Evolutionary conservation across 2,329 filamentous ascomycete species (phyloP), one percentile per base, ranked within the genome.

Genomic region (Fusarium goolgardi): DNA sequence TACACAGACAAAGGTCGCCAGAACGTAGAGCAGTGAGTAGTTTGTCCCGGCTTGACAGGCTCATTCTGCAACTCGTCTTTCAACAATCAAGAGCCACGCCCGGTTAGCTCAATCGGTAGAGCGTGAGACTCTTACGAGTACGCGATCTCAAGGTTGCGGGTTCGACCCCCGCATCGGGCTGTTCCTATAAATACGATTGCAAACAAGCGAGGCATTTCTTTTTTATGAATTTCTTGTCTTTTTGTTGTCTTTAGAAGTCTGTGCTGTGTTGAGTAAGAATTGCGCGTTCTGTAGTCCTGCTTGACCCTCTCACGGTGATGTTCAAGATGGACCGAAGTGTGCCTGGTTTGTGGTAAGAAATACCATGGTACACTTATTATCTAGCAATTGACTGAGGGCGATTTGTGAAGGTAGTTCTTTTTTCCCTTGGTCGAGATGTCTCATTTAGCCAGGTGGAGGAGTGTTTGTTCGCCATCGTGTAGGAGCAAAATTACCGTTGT

Each of bases 91-190:
- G 41, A 64, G 41, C 35, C 53, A 64, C 35, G 40, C 34, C 45
- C 34, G 34, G 39, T 52, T 23, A 75, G 71, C 70, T 76, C 70
- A 75, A 75, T 75, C 68, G 71, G 73, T 88, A 89, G 86, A 89
- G 86, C 85, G 86, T 88, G 83, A 88, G 87, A 88, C 87, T 89
- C 86, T 84, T 84, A 84, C 18, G 66, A 72, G 71, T 69, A 64
- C 68, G 50, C 73, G 62, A 47, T 63, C 83, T 85, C 81, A 83
- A 84, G 82, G 82, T 80, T 84, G 82, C 80, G 81, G 81, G 84
- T 86, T 85, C 82, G 82, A 83, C 77, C 78, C 77, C 77, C 77
- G 76, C 77, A 76, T 79, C 75, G 77, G 77, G 75, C 77, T 79
- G 37, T 77, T 77, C 71, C 74, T 76, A 76, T 75, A 70, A 50